These are phyloP conservation scores for Kalmusia sp. DNA, from an alignment of 2,329 filamentous ascomycete genomes.

Conservation along the genomic window DNA sequence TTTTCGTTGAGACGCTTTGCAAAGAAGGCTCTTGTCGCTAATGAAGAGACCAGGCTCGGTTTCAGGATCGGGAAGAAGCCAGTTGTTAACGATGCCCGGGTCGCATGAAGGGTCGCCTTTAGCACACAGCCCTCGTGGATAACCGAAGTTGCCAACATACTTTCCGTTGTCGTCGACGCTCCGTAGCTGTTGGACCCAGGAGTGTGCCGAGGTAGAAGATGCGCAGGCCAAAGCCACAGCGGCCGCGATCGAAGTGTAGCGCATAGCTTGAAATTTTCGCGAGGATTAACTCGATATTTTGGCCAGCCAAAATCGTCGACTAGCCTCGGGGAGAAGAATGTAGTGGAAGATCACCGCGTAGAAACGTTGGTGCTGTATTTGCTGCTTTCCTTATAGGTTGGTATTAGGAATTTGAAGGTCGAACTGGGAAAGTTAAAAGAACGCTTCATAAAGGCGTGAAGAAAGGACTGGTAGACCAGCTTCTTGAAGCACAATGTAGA, in stretches of 20 bases:
- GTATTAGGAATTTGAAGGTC: background rate
- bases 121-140: constrained; percentile 72
- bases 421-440: constrained; percentile 9
- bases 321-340: background rate
- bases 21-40: constrained; percentile 64
- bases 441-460: constrained; percentile 15
- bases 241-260: constrained; percentile 19
- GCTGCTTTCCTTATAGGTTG: background rate
- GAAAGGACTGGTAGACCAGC: constrained; percentile 18
- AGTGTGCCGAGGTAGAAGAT: constrained; percentile 60
- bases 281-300: background rate
- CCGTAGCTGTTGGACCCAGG: constrained; percentile 81
- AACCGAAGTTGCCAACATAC: constrained; percentile 75
- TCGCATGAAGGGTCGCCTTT: constrained; percentile 64
- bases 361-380: constrained; percentile 10
- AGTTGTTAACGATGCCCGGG: constrained; percentile 67
- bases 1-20: constrained; percentile 68
- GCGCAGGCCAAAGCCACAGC: constrained; percentile 27
- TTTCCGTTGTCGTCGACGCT: constrained; percentile 76
- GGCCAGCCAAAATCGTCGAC: constrained; percentile 1
- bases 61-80: constrained; percentile 58
- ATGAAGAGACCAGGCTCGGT: constrained; percentile 54
- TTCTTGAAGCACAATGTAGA: constrained; percentile 27
- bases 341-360: background rate
- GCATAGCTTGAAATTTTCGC: constrained; percentile 19